Evolutionary conservation across 2,329 filamentous ascomycete species (phyloP).

Genomic region (Aspergillus vadensis): DNA sequence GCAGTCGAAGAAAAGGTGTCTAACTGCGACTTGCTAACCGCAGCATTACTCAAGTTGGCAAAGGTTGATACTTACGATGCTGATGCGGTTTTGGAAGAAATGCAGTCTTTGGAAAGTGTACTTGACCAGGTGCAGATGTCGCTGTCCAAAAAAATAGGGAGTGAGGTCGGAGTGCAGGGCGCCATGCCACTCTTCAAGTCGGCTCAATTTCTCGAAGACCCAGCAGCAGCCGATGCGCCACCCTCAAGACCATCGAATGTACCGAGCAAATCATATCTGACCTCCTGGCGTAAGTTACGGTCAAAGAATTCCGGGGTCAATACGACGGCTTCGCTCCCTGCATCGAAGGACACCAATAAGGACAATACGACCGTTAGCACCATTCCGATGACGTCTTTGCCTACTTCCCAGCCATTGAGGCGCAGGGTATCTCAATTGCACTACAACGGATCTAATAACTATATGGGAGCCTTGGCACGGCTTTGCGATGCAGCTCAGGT

Average conservation of each 20-base stretch:
- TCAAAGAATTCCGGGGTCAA: slow-evolving; percentile 80
- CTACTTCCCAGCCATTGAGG: slow-evolving; percentile 68
- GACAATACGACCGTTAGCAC: slow-evolving; percentile 70
- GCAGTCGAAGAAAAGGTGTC: slow-evolving; percentile 90
- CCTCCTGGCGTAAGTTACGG: slow-evolving; percentile 86
- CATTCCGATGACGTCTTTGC: slow-evolving; percentile 70
- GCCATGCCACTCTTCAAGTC: slow-evolving; percentile 74
- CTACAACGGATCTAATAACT: slow-evolving; percentile 83
- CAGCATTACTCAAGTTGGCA: slow-evolving; percentile 79
- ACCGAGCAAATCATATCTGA: slow-evolving; percentile 74
- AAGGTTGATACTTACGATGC: slow-evolving; percentile 87
- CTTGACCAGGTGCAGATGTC: slow-evolving; percentile 80
- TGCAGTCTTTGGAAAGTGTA: slow-evolving; percentile 83
- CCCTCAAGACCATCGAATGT: slow-evolving; percentile 58
- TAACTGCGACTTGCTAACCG: slow-evolving; percentile 87
- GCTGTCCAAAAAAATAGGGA: slow-evolving; percentile 83
- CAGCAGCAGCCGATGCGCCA: slow-evolving; percentile 40
- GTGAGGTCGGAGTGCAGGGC: slow-evolving; percentile 82
- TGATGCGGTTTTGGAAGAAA: slow-evolving; percentile 88
- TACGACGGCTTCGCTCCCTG: slow-evolving; percentile 37
- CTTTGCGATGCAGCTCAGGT: slow-evolving; percentile 92
- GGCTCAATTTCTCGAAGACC: slow-evolving; percentile 51
- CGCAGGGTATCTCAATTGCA: slow-evolving; percentile 68
- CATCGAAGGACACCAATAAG: slow-evolving; percentile 53
- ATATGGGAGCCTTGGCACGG: slow-evolving; percentile 87